phyloP scores from a whole-genome alignment of 371 early-diverging fungal species.

The Lichtheimia ornata region DNA sequence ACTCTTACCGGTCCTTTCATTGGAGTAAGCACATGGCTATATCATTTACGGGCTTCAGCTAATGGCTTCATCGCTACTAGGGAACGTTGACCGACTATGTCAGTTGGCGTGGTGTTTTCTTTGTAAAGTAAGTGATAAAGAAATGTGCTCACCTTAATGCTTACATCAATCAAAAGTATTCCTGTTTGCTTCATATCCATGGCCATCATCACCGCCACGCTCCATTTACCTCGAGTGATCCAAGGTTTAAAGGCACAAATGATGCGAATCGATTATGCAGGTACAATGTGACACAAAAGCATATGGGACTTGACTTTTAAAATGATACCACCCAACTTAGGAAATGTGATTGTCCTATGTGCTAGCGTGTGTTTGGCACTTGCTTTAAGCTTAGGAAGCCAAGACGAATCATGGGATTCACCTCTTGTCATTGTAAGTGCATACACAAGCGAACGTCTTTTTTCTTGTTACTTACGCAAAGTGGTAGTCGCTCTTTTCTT shows the following conservation, averaged over 20 bases:
- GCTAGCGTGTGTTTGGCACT: background rate
- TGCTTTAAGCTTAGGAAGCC: slow-evolving; percentile 1
- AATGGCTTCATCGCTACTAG: background rate
- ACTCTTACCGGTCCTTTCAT: too few species aligned
- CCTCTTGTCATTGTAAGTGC: background rate
- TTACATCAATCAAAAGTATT: background rate
- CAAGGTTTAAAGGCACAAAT: background rate
- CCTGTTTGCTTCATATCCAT: background rate
- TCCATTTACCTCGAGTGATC: background rate
- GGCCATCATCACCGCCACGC: background rate
- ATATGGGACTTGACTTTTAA: background rate
- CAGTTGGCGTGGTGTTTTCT: background rate
- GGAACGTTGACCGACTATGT: background rate
- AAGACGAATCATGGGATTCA: background rate
- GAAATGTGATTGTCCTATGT: background rate
- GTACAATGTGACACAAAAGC: background rate
- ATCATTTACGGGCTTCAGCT: too few species aligned
- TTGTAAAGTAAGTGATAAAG: background rate
- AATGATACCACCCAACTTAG: background rate
- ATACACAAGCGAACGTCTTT: background rate
- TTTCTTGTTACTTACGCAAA: background rate
- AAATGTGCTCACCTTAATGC: background rate
- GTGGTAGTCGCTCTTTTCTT: background rate
- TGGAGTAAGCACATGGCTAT: too few species aligned
- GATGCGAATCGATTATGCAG: slow-evolving; percentile 2